Evolutionary conservation across 768 basidiomycete species (phyloP), one percentile per base, ranked within the genome.

Genomic region (Pleurotus salmoneostramineus): DNA sequence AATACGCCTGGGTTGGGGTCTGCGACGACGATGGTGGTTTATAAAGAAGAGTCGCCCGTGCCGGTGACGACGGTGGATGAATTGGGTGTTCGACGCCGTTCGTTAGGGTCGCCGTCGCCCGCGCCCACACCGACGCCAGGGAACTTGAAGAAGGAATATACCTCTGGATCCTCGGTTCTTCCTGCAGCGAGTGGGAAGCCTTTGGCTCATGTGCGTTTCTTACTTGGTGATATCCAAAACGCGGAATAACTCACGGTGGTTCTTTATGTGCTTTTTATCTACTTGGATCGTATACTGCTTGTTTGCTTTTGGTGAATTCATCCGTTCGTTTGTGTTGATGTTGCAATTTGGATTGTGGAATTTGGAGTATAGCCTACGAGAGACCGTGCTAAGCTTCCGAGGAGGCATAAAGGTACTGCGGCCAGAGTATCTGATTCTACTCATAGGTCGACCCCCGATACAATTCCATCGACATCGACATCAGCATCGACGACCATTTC

Each of bases 161-260:
- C 21, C 21, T 27, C 21, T 3, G 21, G 21, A 27, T 27, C 21
- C 60, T 60, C 72, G 57, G 69, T 71, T 58, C 65, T 77, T 59
- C 77, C 79, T 59, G 66, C 74, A 43, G 75, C 83, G 55, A 71
- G 81, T 61, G 79, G 83, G 62, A 85, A 83, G 69, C 85, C 89
- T 64, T 72, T 91, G 77, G 85, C 82, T 73, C 90, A 93, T 85
- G 90, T 93, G 84, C 88, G 90, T 91, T 81, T 82, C 78, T 83
- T 84, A 43, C 40, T 78, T 77, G 87, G 84, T 83, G 77, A 83
- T 77, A 68, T 70, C 67, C 68, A 66, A 66, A 62, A 70, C 71
- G 74, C n/a, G 50, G 77, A 71, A 69, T 71, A 79, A 75, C 79
- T 84, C 73, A 76, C 74, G 72, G 63, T 64, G 62, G 65, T 65